phyloP scores from a whole-genome alignment of 176 grass and related monocot species.

The Cenchrus americanus region DNA sequence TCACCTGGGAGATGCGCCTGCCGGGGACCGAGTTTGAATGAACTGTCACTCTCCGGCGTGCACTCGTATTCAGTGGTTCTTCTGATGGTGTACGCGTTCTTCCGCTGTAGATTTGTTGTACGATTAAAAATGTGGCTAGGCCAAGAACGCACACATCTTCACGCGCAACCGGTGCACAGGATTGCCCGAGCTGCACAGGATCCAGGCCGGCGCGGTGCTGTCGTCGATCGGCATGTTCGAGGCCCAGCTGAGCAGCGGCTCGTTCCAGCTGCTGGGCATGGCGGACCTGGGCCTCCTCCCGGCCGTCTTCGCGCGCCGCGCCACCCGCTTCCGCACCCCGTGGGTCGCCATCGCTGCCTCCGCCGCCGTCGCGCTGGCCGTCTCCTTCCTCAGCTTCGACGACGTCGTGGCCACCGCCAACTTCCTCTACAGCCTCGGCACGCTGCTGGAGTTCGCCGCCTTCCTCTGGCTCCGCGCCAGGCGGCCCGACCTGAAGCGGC shows the following conservation, averaged over 20 bases:
- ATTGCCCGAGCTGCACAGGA: no score
- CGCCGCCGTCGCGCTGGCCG: slow-evolving; percentile 20
- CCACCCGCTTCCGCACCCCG: slow-evolving; percentile 36
- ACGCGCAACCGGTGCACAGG: no score
- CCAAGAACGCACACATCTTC: no score
- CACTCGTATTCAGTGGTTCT: neutral
- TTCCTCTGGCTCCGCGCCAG: slow-evolving; percentile 50
- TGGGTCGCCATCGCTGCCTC: slow-evolving; percentile 50
- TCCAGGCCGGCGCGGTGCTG: slow-evolving; percentile 51
- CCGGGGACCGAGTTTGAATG: neutral
- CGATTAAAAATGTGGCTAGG: no score
- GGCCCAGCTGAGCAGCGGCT: slow-evolving; percentile 60
- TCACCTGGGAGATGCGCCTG: neutral
- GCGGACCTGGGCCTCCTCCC: slow-evolving; percentile 62
- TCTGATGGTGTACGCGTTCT: no score
- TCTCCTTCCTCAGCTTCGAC: slow-evolving; percentile 65
- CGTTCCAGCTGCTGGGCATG: slow-evolving; percentile 68
- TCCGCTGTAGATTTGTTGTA: no score
- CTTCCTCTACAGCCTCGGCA: slow-evolving; percentile 56
- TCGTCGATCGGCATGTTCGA: slow-evolving; percentile 59
- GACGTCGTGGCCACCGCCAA: slow-evolving; percentile 56
- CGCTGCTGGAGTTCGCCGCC: slow-evolving; percentile 56
- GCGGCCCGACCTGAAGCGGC: slow-evolving; percentile 38
- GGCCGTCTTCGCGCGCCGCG: slow-evolving; percentile 40
- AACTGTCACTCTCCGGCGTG: neutral